Conservation (phyloP, 2,329 filamentous ascomycete species). For the Verticillium alfalfae region DNA sequence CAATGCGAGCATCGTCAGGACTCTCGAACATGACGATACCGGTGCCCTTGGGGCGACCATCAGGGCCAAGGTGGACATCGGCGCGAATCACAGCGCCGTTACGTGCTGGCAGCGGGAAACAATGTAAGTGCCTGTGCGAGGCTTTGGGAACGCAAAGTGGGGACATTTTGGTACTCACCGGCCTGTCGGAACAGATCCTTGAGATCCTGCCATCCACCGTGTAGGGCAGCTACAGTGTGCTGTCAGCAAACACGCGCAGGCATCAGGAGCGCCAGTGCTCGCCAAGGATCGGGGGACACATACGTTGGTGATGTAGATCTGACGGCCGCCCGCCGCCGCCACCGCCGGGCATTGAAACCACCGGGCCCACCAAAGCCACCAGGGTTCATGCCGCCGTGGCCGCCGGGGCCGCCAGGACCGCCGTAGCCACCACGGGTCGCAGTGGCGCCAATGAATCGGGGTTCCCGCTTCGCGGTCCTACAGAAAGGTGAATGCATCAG, state of each 20-base stretch:
- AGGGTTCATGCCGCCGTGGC: conserved; percentile 51
- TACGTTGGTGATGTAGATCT: conserved; percentile 98
- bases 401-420: conserved; percentile 39
- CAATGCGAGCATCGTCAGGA: conserved; percentile 88
- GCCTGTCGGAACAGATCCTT: conserved; percentile 99
- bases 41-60: conserved; percentile 91
- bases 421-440: conserved; percentile 57
- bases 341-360: conserved; percentile 35
- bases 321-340: conserved; percentile 60
- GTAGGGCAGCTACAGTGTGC: conserved; percentile 72
- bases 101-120: conserved; percentile 29
- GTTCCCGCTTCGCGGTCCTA: conserved; percentile 98
- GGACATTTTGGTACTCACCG: conserved; percentile 57
- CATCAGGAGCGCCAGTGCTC: conserved; percentile 36
- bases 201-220: conserved; percentile 98
- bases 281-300: conserved; percentile 43
- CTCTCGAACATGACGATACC: conserved; percentile 97
- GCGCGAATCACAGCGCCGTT: conserved; percentile 84
- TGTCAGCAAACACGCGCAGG: conserved; percentile 75
- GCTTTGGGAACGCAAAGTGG: not conserved
- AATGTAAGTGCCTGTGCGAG: conserved; percentile 7
- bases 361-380: conserved; percentile 47
- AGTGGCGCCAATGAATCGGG: conserved; percentile 81
- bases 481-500: conserved; percentile 11
- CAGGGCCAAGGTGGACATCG: conserved; percentile 87